These are phyloP conservation scores for Leccinellum albellum DNA, from an alignment of 768 basidiomycete species.

Conservation along the genomic window DNA sequence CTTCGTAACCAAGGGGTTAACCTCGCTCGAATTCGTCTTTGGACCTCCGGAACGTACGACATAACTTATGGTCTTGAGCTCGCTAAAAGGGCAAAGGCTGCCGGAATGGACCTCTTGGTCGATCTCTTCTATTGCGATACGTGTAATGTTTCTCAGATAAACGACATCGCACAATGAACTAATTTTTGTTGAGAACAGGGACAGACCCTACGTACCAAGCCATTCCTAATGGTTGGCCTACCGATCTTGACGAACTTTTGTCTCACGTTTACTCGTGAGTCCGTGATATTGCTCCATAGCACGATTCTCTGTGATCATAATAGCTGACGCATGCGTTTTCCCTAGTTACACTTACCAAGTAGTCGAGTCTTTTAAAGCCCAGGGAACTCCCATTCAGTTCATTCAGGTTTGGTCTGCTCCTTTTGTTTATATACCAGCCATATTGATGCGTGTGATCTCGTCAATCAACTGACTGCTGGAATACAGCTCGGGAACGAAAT, in stretches of 20 bases:
- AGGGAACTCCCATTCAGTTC: slow-evolving; percentile 6
- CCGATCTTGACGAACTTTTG: slow-evolving; percentile 7
- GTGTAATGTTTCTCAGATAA: slow-evolving; percentile 2
- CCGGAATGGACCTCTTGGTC: slow-evolving; percentile 12
- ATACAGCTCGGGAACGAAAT: slow-evolving; percentile 14
- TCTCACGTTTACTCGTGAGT: slow-evolving; percentile 7
- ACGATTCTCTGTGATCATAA: not conserved
- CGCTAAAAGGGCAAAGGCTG: slow-evolving; percentile 9
- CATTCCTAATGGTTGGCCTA: slow-evolving; percentile 14
- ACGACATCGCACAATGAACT: not conserved
- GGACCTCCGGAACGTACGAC: slow-evolving; percentile 10
- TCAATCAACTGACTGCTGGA: not conserved
- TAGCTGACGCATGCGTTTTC: not conserved
- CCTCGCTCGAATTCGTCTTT: slow-evolving; percentile 15
- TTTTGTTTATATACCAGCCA: not conserved
- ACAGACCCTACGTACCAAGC: slow-evolving; percentile 5
- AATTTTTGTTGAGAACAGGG: not conserved
- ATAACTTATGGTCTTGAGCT: slow-evolving; percentile 6
- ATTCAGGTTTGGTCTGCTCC: slow-evolving; percentile 7
- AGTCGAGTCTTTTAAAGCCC: slow-evolving; percentile 3
- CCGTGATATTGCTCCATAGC: too few species aligned
- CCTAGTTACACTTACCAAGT: slow-evolving; percentile 8
- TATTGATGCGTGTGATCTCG: not conserved
- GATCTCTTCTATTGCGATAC: slow-evolving; percentile 10
- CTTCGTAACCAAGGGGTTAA: slow-evolving; percentile 8